Percentiles rank a stretch among this genome's conserved stretches.
These are phyloP conservation scores for Luffa aegyptiaca DNA, from an alignment of 306 rosid species.

Conservation along the genomic window DNA sequence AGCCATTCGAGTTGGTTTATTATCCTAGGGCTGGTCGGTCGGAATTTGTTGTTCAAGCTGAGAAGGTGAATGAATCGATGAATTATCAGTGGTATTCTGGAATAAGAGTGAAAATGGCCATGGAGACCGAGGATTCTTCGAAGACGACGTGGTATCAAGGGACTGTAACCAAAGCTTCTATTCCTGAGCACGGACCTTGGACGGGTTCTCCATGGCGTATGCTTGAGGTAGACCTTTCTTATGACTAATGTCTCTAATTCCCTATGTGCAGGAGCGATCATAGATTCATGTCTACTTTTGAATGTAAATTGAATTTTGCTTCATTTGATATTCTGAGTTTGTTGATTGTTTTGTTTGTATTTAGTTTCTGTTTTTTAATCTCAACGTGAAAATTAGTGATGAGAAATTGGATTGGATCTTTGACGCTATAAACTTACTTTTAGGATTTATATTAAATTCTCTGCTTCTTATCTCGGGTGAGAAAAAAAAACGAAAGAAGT, in stretches of 20 bases:
- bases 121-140: constrained; percentile 56
- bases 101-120: constrained; percentile 50
- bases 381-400: background rate
- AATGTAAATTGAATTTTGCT: background rate
- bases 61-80: constrained; percentile 39
- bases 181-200: constrained; percentile 28
- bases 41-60: constrained; percentile 57
- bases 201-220: constrained; percentile 53
- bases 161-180: constrained; percentile 18
- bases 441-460: background rate
- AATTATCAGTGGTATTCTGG: constrained; percentile 33
- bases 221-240: constrained; percentile 42
- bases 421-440: background rate
- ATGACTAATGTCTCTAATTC: background rate
- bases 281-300: background rate
- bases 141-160: constrained; percentile 63
- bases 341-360: background rate
- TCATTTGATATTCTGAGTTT: background rate
- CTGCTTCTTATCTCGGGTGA: background rate
- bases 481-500: background rate
- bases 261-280: background rate
- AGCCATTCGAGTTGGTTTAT: constrained; percentile 59
- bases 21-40: constrained; percentile 55
- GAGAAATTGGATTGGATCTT: background rate
- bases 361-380: background rate